phyloP scores from a whole-genome alignment of 164 flowering plant genomes.

The grape (Vitis vinifera) region DNA sequence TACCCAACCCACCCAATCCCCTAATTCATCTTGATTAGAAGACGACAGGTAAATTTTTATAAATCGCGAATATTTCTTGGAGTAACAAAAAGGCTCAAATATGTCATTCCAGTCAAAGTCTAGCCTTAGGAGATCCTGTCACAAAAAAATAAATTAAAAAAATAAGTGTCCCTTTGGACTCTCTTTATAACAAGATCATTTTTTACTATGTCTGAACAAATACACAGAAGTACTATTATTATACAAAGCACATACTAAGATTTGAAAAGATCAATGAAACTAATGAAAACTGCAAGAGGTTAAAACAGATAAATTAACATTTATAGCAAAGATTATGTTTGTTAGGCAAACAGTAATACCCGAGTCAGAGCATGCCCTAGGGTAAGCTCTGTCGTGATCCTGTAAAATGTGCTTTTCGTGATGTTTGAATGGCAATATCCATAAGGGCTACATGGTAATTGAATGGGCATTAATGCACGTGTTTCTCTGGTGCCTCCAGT shows the following conservation, averaged over 20 bases:
- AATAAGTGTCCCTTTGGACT: not conserved
- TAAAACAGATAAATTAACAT: not conserved
- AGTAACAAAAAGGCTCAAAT: slow-evolving; percentile 47
- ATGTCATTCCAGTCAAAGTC: slow-evolving; percentile 46
- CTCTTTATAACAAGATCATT: too few relatives aligned
- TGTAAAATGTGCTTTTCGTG: slow-evolving; percentile 45
- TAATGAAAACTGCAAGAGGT: not conserved
- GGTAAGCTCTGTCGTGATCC: slow-evolving; percentile 43
- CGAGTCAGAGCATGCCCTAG: slow-evolving; percentile 39
- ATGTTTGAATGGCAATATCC: slow-evolving; percentile 53
- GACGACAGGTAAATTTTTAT: slow-evolving; percentile 45
- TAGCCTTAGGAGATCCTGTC: slow-evolving; percentile 39
- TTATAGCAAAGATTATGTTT: not conserved
- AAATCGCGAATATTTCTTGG: slow-evolving; percentile 40
- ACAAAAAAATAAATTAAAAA: not conserved
- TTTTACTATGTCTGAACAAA: too few relatives aligned
- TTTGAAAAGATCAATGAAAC: not conserved
- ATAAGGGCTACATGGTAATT: slow-evolving; percentile 41
- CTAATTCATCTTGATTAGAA: slow-evolving; percentile 30
- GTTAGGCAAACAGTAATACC: slow-evolving; percentile 26
- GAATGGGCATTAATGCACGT: slow-evolving; percentile 48
- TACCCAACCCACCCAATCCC: slow-evolving; percentile 67
- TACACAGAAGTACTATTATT: too few relatives aligned
- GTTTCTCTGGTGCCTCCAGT: slow-evolving; percentile 11
- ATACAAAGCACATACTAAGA: not conserved